A percentile compares a stretch with the other conserved stretches of the same genome.
Conservation (phyloP, 2,329 filamentous ascomycete genomes). For the Fusarium tjaetaba region DNA sequence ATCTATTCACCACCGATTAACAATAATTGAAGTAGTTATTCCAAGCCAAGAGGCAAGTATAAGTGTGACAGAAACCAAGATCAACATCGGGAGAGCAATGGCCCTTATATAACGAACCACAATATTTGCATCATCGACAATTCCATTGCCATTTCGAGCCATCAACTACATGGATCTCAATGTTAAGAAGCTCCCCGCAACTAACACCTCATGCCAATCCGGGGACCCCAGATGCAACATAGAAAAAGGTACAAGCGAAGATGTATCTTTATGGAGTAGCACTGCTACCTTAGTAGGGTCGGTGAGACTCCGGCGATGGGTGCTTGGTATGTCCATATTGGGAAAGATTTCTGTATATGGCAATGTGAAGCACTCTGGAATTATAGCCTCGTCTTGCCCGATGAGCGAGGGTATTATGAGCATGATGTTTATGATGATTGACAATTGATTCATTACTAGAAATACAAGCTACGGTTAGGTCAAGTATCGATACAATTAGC, state of each 20-base stretch:
- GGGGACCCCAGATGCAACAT: slow-evolving; percentile 38
- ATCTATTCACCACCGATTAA: neutral
- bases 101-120: slow-evolving; percentile 6
- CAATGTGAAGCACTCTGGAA: slow-evolving; percentile 12
- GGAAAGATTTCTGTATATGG: slow-evolving; percentile 17
- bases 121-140: neutral
- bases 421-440: too few relatives aligned
- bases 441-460: neutral
- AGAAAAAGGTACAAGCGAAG: neutral
- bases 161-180: neutral
- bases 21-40: neutral
- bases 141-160: neutral
- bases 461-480: neutral
- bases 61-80: neutral
- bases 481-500: neutral
- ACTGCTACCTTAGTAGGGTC: neutral
- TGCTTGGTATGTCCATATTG: slow-evolving; percentile 6
- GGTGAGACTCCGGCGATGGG: slow-evolving; percentile 23
- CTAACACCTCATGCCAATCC: slow-evolving; percentile 21
- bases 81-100: neutral
- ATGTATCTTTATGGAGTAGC: neutral
- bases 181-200: neutral
- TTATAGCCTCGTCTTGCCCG: neutral
- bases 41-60: neutral
- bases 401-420: neutral